A percentile compares a stretch with the other conserved stretches of the same genome.
Conservation (phyloP, 2,329 filamentous ascomycete species). For the Dactylellina drechsleri region DNA sequence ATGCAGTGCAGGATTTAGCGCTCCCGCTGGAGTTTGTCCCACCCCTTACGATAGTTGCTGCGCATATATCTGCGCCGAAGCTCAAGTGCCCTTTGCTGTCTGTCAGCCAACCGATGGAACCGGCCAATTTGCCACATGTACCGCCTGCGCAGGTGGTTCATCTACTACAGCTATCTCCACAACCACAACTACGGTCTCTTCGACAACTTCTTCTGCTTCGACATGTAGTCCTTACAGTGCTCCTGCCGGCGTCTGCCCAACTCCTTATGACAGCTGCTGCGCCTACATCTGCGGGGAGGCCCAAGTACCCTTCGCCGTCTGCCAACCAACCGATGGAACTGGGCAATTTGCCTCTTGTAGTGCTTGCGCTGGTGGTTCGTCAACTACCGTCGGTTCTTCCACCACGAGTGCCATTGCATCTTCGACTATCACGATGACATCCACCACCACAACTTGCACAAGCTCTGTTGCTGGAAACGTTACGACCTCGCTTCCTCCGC, state of each 20-base stretch:
- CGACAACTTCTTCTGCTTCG: neutral
- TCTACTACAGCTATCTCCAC: slow-evolving; percentile 1
- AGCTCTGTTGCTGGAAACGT: slow-evolving; percentile 6
- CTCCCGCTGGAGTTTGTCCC: slow-evolving; percentile 29
- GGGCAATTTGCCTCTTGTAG: slow-evolving; percentile 33
- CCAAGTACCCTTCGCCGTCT: slow-evolving; percentile 40
- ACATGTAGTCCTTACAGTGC: slow-evolving; percentile 35
- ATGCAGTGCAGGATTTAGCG: slow-evolving; percentile 18
- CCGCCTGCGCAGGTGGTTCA: slow-evolving; percentile 22
- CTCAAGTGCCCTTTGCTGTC: slow-evolving; percentile 36
- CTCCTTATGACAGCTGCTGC: slow-evolving; percentile 38
- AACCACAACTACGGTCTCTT: neutral
- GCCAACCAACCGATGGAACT: slow-evolving; percentile 32
- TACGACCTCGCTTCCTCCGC: slow-evolving; percentile 20
- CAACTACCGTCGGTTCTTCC: neutral
- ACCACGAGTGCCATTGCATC: neutral
- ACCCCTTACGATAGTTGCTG: slow-evolving; percentile 40
- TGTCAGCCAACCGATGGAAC: slow-evolving; percentile 35
- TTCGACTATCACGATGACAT: slow-evolving; percentile 33
- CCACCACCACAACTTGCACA: slow-evolving; percentile 31
- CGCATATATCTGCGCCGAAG: slow-evolving; percentile 37
- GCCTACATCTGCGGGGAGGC: slow-evolving; percentile 39
- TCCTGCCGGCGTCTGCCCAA: slow-evolving; percentile 37
- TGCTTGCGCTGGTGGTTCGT: slow-evolving; percentile 7
- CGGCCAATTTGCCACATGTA: slow-evolving; percentile 5